Evolutionary conservation across 495 filamentous ascomycete genomes (phyloP), one percentile per base, ranked within the genome.

Genomic region (Elasticomyces elasticus): DNA sequence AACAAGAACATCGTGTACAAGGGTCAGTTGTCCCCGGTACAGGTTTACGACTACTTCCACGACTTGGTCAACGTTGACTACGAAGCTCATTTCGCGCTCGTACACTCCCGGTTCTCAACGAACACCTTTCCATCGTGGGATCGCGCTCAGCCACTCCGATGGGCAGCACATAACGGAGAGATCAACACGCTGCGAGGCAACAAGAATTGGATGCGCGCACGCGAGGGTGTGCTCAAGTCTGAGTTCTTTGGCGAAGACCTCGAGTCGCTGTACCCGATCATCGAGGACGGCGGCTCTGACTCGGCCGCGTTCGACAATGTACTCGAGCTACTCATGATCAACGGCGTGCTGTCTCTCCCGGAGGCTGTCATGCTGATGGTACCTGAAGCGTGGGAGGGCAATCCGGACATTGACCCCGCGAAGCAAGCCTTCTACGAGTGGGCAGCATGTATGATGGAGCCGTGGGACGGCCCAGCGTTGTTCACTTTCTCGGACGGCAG

Each of bases 1-100:
- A 97, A 95, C 79, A 89, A 89, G 68, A 99, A 97, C 71, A 97
- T 99, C 68, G 86, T 99, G 37, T 99, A 99, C 76, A 99, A 99
- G 79, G 92, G 92, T 56, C 92, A 99, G 70, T 74, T 99, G 58
- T 86, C 92, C 38, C 92, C 92, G 19, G 80, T 91, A 17, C 92
- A 99, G 70, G 92, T 99, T n/a, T 99, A 99, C 71, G 81, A 92
- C 67, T 99, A 99, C 73, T 99, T 95, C 74, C 85, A 96, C 70
- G 92, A 99, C 72, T 69, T 99, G 68, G 86, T 97, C 53, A 92
- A 90, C 60, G 89, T 95, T 38, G 92, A 99, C 67, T 99, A 94
- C 70, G 89, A 97, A 74, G 92, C 85, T 37, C 89, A 97, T 69
- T 99, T 99, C 68, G 92, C 92, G 40, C 79, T 99, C 22, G 92